Base-by-base conservation (phyloP, 208 protist genomes). In the Trypanosoma avium region DNA sequence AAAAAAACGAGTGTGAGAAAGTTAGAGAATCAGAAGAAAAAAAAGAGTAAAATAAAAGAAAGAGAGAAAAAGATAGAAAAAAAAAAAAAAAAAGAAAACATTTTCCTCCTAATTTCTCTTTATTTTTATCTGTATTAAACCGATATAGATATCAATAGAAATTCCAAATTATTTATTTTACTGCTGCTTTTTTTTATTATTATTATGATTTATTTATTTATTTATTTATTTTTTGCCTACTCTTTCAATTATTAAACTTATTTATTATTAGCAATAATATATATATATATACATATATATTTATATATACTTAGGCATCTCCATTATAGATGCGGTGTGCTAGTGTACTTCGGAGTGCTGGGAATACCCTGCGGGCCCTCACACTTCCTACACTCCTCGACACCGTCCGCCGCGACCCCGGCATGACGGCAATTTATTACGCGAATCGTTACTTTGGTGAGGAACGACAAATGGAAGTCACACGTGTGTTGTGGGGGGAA, bases 361-460 rank as follows among this genome's bases (percentile, higher is more conserved):
- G 26, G n/a, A 43, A 45, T 3, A 43, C 35, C 19, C 24, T 48
- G 13, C 75, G 88, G 0, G 43, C 60, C 0, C 62, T 93, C 22
- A 85, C 81, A 10, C 71, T 87, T 0, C 49, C 61, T 10, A 58
- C 54, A 9, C 65, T 95, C 10, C 78, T 95, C 22, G 70, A 82
- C 60, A 92, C 89, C 15, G 61, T 95, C 3, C 86, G 86, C 66
- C 79, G 65, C 13, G 86, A 95, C 52, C 89, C 89, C 10, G 86
- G 86, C 19, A 92, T 90, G 84, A 93, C 89, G 2, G 57, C 82
- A 9, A 40, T 50, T 1, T 95, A 95, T 75, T 95, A 95, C 70
- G 86, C 86, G 29, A 95, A 92, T 48, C 83, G 89, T 48, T 95
- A 95, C 67, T 95, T 90, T 68, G 82, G 75, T 56, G 27, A 72